phyloP scores from a whole-genome alignment of 2,329 filamentous ascomycete genomes.

The Xylariales sp. region DNA sequence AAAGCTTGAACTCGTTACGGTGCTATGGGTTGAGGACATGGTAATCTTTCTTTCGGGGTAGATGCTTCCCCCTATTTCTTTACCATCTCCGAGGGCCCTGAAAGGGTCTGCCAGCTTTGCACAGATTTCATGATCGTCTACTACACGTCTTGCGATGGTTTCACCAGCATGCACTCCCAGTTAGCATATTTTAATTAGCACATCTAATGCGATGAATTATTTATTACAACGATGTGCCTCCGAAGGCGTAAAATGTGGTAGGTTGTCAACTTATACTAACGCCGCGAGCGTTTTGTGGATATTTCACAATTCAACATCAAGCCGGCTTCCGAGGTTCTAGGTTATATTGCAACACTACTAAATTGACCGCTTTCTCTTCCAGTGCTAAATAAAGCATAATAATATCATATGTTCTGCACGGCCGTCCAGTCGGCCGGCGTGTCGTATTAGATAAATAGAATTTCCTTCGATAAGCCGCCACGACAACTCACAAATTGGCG shows the following conservation, averaged over 20 bases:
- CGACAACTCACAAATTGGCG: background rate
- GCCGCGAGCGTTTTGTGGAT: too few relatives aligned
- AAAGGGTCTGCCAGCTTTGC: background rate
- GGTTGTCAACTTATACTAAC: too few relatives aligned
- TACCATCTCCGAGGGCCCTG: background rate
- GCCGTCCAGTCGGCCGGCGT: background rate
- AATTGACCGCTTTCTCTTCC: too few relatives aligned
- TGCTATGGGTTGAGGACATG: background rate
- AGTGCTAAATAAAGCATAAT: too few relatives aligned
- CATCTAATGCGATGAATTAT: conserved; percentile 3
- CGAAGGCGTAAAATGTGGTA: too few relatives aligned
- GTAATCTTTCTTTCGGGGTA: background rate
- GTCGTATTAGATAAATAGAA: background rate
- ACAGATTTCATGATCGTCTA: background rate
- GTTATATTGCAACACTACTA: too few relatives aligned
- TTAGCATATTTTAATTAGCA: background rate
- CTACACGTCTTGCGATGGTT: background rate
- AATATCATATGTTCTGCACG: background rate
- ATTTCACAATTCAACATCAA: too few relatives aligned
- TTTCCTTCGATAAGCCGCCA: background rate
- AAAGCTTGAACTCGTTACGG: background rate
- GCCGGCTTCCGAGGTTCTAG: too few relatives aligned
- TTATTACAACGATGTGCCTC: background rate
- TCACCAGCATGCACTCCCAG: background rate
- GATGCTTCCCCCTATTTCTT: background rate